These are phyloP conservation scores for Lactarius sp. DNA, from an alignment of 768 basidiomycete species.

Conservation along the genomic window DNA sequence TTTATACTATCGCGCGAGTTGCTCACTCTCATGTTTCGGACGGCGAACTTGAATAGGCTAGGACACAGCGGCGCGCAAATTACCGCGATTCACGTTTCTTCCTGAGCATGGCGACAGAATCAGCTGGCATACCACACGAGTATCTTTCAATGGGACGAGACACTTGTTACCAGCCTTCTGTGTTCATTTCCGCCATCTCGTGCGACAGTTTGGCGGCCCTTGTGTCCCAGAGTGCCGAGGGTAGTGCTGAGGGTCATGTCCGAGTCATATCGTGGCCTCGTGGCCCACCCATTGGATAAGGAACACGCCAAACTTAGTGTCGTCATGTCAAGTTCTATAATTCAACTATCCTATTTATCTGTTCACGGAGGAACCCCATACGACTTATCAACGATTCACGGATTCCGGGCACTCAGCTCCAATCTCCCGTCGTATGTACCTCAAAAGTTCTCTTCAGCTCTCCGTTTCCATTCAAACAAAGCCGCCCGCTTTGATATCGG, in stretches of 20 bases:
- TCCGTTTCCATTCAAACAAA: slow-evolving; percentile 36
- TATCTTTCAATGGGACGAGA: not conserved
- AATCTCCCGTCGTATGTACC: slow-evolving; percentile 28
- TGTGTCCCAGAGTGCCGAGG: slow-evolving; percentile 19
- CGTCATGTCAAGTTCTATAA: slow-evolving; percentile 29
- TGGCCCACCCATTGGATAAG: not conserved
- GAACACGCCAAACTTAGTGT: not conserved
- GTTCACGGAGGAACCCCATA: slow-evolving; percentile 36
- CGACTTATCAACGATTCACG: slow-evolving; percentile 31
- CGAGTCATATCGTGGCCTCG: too few relatives aligned
- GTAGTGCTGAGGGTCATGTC: too few relatives aligned
- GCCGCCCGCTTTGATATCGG: slow-evolving; percentile 31
- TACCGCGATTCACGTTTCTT: too few relatives aligned
- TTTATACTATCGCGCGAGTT: slow-evolving; percentile 36
- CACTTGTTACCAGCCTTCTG: slow-evolving; percentile 9
- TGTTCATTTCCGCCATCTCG: slow-evolving; percentile 31
- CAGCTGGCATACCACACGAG: too few relatives aligned
- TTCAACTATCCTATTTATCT: slow-evolving; percentile 30
- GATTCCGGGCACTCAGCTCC: slow-evolving; percentile 27
- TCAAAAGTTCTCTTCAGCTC: slow-evolving; percentile 34
- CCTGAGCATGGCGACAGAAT: not conserved
- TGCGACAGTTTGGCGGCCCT: slow-evolving; percentile 29
- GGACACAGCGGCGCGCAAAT: too few relatives aligned
- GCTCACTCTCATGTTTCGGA: slow-evolving; percentile 25
- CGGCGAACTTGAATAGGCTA: slow-evolving; percentile 20